phyloP scores from a whole-genome alignment of 176 grass and related monocot species.

The Panicum miliaceum region DNA sequence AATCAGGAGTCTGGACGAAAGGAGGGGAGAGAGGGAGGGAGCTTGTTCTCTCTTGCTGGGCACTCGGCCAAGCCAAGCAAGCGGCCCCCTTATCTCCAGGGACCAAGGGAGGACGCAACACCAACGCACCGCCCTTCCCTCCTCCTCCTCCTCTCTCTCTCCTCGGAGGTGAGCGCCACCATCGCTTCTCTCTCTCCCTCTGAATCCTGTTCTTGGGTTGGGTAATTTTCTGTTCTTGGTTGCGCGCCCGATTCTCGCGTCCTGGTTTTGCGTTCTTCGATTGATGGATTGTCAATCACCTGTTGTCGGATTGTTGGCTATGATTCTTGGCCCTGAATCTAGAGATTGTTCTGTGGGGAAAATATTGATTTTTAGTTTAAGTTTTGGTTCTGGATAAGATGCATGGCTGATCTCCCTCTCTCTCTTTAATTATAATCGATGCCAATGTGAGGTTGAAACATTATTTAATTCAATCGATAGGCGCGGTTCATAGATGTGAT shows the following conservation, averaged over 20 bases:
- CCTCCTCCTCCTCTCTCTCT: neutral
- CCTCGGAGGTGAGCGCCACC: slow-evolving; percentile 34
- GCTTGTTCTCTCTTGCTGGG: slow-evolving; percentile 24
- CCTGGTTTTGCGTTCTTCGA: slow-evolving; percentile 8
- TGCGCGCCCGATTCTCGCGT: neutral
- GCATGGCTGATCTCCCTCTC: neutral
- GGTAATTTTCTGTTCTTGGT: neutral
- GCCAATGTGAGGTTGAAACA: neutral
- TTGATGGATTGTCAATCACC: neutral
- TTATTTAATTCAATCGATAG: neutral
- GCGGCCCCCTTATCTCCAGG: slow-evolving; percentile 44
- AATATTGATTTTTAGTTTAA: neutral
- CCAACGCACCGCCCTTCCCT: neutral
- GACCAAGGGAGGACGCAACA: slow-evolving; percentile 25
- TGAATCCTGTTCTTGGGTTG: slow-evolving; percentile 9
- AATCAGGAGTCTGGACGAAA: slow-evolving; percentile 29
- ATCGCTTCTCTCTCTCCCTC: neutral
- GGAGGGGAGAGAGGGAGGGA: neutral
- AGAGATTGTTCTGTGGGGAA: neutral
- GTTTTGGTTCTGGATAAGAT: slow-evolving; percentile 19
- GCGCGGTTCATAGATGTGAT: neutral
- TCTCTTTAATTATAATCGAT: slow-evolving; percentile 9
- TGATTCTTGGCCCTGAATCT: slow-evolving; percentile 8
- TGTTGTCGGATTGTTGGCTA: neutral
- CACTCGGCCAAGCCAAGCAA: slow-evolving; percentile 17